phyloP scores from a whole-genome alignment of 805 yeast genomes.

The Candida jianshihensis region DNA sequence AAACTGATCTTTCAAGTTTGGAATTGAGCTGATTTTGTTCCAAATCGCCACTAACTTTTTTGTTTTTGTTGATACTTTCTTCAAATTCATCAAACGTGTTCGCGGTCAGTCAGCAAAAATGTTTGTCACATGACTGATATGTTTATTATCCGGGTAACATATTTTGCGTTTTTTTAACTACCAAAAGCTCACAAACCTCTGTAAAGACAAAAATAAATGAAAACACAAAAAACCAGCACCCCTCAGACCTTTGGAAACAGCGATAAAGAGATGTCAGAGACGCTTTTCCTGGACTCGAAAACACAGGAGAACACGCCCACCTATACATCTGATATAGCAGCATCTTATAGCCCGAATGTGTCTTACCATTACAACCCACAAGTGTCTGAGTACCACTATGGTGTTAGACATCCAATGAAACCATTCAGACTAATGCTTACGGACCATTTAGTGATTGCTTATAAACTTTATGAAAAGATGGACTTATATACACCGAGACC shows the following conservation, averaged over 20 bases:
- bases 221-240: neutral
- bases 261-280: constrained; percentile 14
- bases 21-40: too few species aligned
- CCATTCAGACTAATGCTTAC: constrained; percentile 92
- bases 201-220: too few species aligned
- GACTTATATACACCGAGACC: constrained; percentile 78
- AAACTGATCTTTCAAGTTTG: too few species aligned
- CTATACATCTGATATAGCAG: constrained; percentile 34
- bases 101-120: too few species aligned
- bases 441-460: constrained; percentile 80
- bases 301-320: constrained; percentile 37
- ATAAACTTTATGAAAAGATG: constrained; percentile 83
- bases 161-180: neutral
- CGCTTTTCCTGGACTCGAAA: constrained; percentile 35
- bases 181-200: too few species aligned
- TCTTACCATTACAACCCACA: constrained; percentile 86
- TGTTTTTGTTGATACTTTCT: too few species aligned
- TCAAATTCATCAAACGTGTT: neutral
- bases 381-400: constrained; percentile 79
- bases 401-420: constrained; percentile 96
- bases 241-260: neutral
- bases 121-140: neutral
- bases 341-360: constrained; percentile 47
- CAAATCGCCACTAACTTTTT: too few species aligned
- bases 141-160: neutral